Evolutionary conservation across 1,284 basidiomycete species (phyloP).

Genomic region (Schizophyllum amplum): DNA sequence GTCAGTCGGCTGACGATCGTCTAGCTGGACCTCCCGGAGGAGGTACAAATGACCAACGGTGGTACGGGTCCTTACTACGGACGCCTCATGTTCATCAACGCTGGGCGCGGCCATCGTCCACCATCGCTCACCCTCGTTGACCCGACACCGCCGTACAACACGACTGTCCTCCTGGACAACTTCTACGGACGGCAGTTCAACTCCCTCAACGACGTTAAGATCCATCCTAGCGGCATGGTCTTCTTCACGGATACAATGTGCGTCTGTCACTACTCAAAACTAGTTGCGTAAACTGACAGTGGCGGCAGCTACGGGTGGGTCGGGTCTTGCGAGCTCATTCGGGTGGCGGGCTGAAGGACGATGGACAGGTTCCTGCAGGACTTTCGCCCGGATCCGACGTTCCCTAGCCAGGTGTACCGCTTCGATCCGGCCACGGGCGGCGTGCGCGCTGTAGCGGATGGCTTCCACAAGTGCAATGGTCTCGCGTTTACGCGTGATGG

Average conservation of each 20-base stretch:
- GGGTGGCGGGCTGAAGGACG: neutral
- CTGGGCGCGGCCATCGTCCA: conserved; percentile 55
- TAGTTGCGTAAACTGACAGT: conserved; percentile 39
- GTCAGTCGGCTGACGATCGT: conserved; percentile 25
- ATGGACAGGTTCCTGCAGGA: conserved; percentile 57
- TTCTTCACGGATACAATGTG: conserved; percentile 68
- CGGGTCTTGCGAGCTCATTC: neutral
- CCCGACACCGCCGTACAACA: conserved; percentile 50
- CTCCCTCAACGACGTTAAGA: conserved; percentile 70
- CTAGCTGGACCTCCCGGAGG: conserved; percentile 38
- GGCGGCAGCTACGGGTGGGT: neutral
- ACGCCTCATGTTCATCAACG: conserved; percentile 55
- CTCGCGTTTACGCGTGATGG: conserved; percentile 64
- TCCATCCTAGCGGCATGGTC: conserved; percentile 51
- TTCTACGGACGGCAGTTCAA: conserved; percentile 74
- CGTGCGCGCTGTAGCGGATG: conserved; percentile 66
- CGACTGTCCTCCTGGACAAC: conserved; percentile 59
- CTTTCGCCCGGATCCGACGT: conserved; percentile 54
- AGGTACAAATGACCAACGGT: conserved; percentile 64
- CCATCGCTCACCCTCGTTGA: conserved; percentile 60
- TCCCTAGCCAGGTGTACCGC: conserved; percentile 68
- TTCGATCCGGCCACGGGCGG: conserved; percentile 56
- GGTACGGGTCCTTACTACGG: conserved; percentile 59
- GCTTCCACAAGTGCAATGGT: conserved; percentile 54
- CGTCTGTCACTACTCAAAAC: neutral